phyloP scores from a whole-genome alignment of 495 filamentous ascomycete genomes.

The Neurospora sp. region DNA sequence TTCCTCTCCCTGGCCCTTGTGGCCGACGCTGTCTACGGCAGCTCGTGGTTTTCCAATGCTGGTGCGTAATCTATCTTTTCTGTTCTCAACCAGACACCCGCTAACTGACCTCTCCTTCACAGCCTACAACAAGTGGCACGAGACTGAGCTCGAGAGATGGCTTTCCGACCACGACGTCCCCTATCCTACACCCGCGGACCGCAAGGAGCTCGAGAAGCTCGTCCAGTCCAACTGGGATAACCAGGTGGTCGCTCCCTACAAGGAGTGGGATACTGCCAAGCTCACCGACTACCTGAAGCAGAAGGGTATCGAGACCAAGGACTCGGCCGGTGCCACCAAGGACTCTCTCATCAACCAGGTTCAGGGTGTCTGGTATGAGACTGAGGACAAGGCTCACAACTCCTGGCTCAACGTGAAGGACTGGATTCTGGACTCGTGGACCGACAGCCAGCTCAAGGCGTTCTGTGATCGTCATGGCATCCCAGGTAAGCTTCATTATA shows the following conservation, averaged over 20 bases:
- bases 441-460: slow-evolving; percentile 63
- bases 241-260: slow-evolving; percentile 57
- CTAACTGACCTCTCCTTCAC: background rate
- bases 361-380: slow-evolving; percentile 63
- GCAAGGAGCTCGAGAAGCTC: slow-evolving; percentile 71
- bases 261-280: slow-evolving; percentile 57
- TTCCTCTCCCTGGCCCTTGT: slow-evolving; percentile 62
- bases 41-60: slow-evolving; percentile 73
- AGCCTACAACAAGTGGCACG: slow-evolving; percentile 99
- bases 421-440: slow-evolving; percentile 92
- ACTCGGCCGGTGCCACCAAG: slow-evolving; percentile 51
- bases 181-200: slow-evolving; percentile 74
- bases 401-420: slow-evolving; percentile 65
- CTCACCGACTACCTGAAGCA: slow-evolving; percentile 53
- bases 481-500: slow-evolving; percentile 37
- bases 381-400: slow-evolving; percentile 59
- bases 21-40: slow-evolving; percentile 56
- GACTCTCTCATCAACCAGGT: slow-evolving; percentile 57
- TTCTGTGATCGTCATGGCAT: slow-evolving; percentile 86
- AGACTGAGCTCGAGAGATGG: slow-evolving; percentile 96
- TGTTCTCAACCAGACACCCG: background rate
- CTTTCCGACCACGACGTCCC: slow-evolving; percentile 88
- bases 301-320: slow-evolving; percentile 59
- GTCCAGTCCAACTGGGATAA: slow-evolving; percentile 83
- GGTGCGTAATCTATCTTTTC: slow-evolving; percentile 41